Conservation (phyloP, 2,329 filamentous ascomycete genomes). For the Dothiorella sarmentorum region DNA sequence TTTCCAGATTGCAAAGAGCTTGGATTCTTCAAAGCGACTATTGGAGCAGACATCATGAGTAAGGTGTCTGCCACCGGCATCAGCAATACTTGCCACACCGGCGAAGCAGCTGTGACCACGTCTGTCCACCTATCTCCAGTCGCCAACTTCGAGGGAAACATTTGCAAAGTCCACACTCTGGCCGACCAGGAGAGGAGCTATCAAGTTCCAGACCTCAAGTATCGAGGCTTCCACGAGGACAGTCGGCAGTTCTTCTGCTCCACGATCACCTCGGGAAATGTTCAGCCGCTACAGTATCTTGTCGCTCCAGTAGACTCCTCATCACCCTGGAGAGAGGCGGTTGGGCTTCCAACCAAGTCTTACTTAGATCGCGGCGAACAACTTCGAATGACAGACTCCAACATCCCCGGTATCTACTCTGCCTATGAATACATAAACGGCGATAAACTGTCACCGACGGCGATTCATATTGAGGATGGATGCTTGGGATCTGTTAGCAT, state of each 20-base stretch:
- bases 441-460: background rate
- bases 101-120: background rate
- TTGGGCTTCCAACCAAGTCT: background rate
- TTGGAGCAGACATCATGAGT: background rate
- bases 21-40: background rate
- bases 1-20: background rate
- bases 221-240: background rate
- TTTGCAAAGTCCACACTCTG: no score
- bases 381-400: background rate
- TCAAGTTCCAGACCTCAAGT: background rate
- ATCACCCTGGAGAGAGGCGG: background rate
- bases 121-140: no score
- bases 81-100: background rate
- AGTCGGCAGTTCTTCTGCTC: background rate
- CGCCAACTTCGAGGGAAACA: no score
- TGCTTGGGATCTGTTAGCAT: constrained; percentile 19
- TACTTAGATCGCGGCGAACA: background rate
- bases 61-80: background rate
- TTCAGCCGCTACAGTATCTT: background rate
- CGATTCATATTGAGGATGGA: constrained; percentile 19
- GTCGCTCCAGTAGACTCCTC: background rate
- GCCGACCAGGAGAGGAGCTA: no score
- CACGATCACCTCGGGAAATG: background rate
- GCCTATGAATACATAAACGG: constrained; percentile 20
- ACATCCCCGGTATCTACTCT: constrained; percentile 18